Conservation (phyloP, 2,329 filamentous ascomycete species). For the Keithomyces neogunnii region DNA sequence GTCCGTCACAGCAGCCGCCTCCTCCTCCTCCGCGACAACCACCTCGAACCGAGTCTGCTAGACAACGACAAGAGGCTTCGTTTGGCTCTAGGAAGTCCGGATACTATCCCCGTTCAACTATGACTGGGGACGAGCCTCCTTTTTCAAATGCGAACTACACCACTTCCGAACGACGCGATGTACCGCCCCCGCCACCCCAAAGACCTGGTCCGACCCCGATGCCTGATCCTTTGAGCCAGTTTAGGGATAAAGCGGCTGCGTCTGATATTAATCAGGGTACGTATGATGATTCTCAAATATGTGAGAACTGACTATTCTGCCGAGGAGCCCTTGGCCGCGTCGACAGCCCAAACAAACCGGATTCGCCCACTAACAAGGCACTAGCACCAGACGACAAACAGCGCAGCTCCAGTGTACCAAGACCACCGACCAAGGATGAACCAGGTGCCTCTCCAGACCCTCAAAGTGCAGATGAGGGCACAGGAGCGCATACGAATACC, state of each 20-base stretch:
- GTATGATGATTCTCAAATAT: conserved; percentile 46
- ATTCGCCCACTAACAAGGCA: conserved; percentile 17
- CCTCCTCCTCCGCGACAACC: conserved; percentile 29
- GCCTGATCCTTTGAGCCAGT: conserved; percentile 40
- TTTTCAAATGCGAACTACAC: conserved; percentile 41
- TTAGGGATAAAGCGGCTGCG: conserved; percentile 31
- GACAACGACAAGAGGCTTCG: conserved; percentile 44
- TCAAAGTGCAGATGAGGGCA: not conserved
- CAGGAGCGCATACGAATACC: not conserved
- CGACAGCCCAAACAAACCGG: conserved; percentile 34
- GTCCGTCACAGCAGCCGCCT: conserved; percentile 16
- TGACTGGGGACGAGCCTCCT: conserved; percentile 42
- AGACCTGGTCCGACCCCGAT: conserved; percentile 15
- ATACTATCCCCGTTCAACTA: conserved; percentile 40
- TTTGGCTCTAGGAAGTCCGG: conserved; percentile 44
- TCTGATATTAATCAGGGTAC: conserved; percentile 46
- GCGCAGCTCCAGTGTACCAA: conserved; percentile 24
- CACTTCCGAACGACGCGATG: conserved; percentile 15
- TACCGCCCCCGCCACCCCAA: conserved; percentile 10
- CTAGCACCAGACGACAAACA: conserved; percentile 13
- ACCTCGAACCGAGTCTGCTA: conserved; percentile 43
- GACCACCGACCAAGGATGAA: conserved; percentile 10
- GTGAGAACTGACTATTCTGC: conserved; percentile 53
- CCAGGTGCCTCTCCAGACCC: not conserved
- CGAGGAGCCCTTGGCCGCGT: conserved; percentile 33